These are phyloP conservation scores for Metschnikowia lachancei DNA, from an alignment of 805 yeast species.

Conservation along the genomic window DNA sequence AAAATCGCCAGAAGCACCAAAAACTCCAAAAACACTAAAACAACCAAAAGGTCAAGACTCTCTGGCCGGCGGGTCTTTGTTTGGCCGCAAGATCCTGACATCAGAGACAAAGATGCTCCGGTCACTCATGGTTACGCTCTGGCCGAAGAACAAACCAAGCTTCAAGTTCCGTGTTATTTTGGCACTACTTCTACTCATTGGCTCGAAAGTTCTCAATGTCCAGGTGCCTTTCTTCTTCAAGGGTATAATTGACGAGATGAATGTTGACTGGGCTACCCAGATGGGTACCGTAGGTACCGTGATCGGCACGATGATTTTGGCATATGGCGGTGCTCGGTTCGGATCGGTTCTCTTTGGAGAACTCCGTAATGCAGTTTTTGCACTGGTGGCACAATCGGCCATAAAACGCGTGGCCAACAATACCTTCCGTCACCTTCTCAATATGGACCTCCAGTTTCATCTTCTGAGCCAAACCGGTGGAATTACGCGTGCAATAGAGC, in stretches of 20 bases:
- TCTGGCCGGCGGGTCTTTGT: not conserved
- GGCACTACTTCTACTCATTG: conserved; percentile 71
- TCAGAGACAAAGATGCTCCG: conserved; percentile 57
- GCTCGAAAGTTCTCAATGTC: conserved; percentile 82
- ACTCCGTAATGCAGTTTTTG: conserved; percentile 90
- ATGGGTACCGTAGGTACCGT: conserved; percentile 65
- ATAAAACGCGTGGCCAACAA: conserved; percentile 85
- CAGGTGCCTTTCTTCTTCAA: conserved; percentile 95
- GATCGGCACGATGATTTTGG: conserved; percentile 65
- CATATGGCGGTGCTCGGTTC: conserved; percentile 91
- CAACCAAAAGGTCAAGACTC: not conserved
- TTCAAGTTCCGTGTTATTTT: conserved; percentile 71
- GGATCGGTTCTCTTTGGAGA: conserved; percentile 96
- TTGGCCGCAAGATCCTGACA: conserved; percentile 24
- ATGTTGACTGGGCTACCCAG: conserved; percentile 72
- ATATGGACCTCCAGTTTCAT: conserved; percentile 86
- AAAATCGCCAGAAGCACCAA: no score
- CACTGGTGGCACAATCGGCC: conserved; percentile 92
- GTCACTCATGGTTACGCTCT: conserved; percentile 65
- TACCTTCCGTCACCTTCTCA: conserved; percentile 80
- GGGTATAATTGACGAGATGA: conserved; percentile 86
- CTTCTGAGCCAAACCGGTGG: conserved; percentile 93
- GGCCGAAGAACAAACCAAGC: conserved; percentile 73
- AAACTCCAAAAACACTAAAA: no score
- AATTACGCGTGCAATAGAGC: conserved; percentile 89